Evolutionary conservation across 768 basidiomycete species (phyloP), one percentile per base, ranked within the genome.

Genomic region (Kwoniella pini): DNA sequence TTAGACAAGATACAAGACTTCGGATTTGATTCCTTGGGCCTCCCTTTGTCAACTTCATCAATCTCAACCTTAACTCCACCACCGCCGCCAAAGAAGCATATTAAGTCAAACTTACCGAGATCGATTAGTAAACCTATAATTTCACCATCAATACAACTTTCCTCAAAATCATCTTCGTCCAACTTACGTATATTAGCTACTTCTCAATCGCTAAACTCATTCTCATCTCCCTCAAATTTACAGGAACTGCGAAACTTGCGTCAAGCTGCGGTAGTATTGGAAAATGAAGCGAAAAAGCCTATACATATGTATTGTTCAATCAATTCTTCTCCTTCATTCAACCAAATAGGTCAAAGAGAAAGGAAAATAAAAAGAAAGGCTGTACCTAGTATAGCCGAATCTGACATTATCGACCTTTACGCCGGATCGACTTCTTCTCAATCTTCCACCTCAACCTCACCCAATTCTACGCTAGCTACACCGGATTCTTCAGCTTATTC

Each of bases 301-400:
- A 58, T 54, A n/a, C 62, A 2, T 24, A 22, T 39, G 11, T 17
- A 19, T 26, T 21, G 13, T 44, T 30, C 13, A 42, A 22, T 44
- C 10, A 39, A 7, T 12, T 3, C n/a, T 40, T 19, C 33, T 22
- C 7, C 50, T n/a, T n/a, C 11, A 30, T 28, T n/a, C 5, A 40
- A 15, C 30, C 38, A 33, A 28, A 44, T 24, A 12, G 19, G 22
- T 19, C 57, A 49, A 21, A 57, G 54, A 26, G 68, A 64, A 45
- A 57, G 57, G 28, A 63, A 54, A 53, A 70, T 70, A 60, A 59
- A 64, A 49, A 46, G 69, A 12, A 70, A 70, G 39, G 65, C 65
- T 7, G 69, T 70, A 10, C 69, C 69, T n/a, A 54, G 55, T 27
- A 40, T 64, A 36, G 40, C 54, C 26, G 59, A 61, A 24, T 45